Percentiles rank a stretch among this genome's conserved stretches.
Conservation (phyloP, 2,329 filamentous ascomycete species). For the Penicillium sumatraense region DNA sequence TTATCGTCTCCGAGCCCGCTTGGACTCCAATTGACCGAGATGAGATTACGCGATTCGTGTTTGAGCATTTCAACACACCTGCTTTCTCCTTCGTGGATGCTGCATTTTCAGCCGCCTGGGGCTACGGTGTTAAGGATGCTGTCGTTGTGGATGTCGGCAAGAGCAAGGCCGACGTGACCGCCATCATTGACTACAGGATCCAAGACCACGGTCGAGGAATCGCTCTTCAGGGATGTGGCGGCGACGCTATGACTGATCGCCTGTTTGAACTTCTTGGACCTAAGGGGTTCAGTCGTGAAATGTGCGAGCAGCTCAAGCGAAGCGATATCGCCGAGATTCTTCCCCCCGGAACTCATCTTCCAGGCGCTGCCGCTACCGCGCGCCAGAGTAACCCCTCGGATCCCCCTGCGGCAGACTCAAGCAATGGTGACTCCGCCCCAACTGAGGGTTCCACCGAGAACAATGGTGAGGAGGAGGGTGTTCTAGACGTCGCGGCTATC, state of each 20-base stretch:
- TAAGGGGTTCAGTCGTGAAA: constrained; percentile 63
- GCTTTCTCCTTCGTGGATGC: constrained; percentile 90
- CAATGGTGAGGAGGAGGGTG: constrained; percentile 61
- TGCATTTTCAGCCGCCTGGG: constrained; percentile 76
- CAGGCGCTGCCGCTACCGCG: constrained; percentile 51
- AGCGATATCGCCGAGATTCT: constrained; percentile 67
- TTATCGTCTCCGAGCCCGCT: constrained; percentile 85
- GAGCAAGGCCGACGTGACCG: constrained; percentile 90
- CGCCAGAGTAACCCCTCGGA: constrained; percentile 56
- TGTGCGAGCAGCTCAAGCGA: constrained; percentile 69
- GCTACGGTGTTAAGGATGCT: constrained; percentile 81
- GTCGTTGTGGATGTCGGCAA: constrained; percentile 90
- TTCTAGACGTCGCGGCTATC: constrained; percentile 68
- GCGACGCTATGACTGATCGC: constrained; percentile 80
- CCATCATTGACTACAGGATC: constrained; percentile 80
- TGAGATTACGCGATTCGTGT: constrained; percentile 87
- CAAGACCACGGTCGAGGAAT: constrained; percentile 68
- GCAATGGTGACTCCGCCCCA: constrained; percentile 48
- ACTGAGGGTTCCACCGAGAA: constrained; percentile 60
- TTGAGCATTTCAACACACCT: constrained; percentile 95
- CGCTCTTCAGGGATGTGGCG: constrained; percentile 72
- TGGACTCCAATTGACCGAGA: constrained; percentile 91
- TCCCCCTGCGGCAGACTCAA: constrained; percentile 56
- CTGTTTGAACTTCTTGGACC: constrained; percentile 68
- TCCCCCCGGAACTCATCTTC: constrained; percentile 57